A percentile compares a stretch with the other conserved stretches of the same genome.
These are phyloP conservation scores for Phanerochaete carnosa DNA, from an alignment of 768 basidiomycete species.

Conservation along the genomic window DNA sequence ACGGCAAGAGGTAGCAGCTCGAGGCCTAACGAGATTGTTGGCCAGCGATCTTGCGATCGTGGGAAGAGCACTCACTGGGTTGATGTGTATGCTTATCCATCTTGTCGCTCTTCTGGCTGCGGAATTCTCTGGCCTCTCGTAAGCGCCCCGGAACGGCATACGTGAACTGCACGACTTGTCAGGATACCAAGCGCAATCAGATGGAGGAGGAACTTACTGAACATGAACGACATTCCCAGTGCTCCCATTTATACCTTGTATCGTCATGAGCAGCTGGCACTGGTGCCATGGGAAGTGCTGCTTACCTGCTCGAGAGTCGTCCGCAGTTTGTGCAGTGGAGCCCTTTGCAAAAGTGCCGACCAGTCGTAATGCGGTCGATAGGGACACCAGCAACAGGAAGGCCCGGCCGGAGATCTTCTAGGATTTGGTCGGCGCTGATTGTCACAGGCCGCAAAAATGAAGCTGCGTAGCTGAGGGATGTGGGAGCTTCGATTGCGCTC, in stretches of 20 bases:
- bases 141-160: slow-evolving; percentile 8
- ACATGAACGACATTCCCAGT: slow-evolving; percentile 68
- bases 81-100: background rate
- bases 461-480: slow-evolving; percentile 42
- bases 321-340: slow-evolving; percentile 71
- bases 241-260: slow-evolving; percentile 67
- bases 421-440: slow-evolving; percentile 26
- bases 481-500: slow-evolving; percentile 22
- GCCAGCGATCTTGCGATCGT: background rate
- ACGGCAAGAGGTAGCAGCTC: background rate
- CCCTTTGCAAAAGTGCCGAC: slow-evolving; percentile 57
- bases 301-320: slow-evolving; percentile 69
- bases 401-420: slow-evolving; percentile 38
- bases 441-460: slow-evolving; percentile 39
- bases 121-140: slow-evolving; percentile 6
- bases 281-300: background rate
- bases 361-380: slow-evolving; percentile 43
- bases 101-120: slow-evolving; percentile 1
- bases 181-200: background rate
- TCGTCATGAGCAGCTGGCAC: background rate
- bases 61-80: background rate
- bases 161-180: slow-evolving; percentile 7
- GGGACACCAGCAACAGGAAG: slow-evolving; percentile 23
- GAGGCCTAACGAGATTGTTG: slow-evolving; percentile 3
- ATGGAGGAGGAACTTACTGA: slow-evolving; percentile 34